Base-by-base conservation (phyloP, 495 filamentous ascomycete species). In the Chaetomium cochliodes region DNA sequence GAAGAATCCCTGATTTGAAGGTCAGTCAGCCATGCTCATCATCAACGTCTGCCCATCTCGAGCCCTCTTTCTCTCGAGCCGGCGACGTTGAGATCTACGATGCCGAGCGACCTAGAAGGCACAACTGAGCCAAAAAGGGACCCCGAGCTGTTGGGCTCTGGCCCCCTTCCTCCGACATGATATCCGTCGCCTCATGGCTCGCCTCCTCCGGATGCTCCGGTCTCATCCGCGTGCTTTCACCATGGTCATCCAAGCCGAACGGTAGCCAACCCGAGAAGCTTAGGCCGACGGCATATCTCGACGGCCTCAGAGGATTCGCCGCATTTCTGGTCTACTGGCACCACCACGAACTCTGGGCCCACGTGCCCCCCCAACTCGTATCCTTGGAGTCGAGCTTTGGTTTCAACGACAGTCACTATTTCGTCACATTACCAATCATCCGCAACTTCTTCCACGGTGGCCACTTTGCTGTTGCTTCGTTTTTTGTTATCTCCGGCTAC, bases 391-490 rank as follows among this genome's bases (percentile, higher is more conserved):
- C 69, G 30, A 72, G 67, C 47, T 80, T 69, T 23, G 76, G 78
- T 1, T 75, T 67, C 39, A 50, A 64, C 57, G 67, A 68, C 60
- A 63, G 71, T 67, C 69, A 81, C 58, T 68, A 78, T 76, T 69
- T 84, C 74, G 70, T 68, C 72, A 60, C 75, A 16, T 72, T 80
- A 0, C 75, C 74, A 12, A 63, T 65, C n/a, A 65, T 81, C 42
- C 78, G 78, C 58, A 69, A 65, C 47, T 71, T 78, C 63, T 72
- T 80, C 61, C 69, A 71, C 11, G 83, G 82, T 16, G 82, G 81
- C 0, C 81, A 83, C 67, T 79, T 77, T 49, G 81, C 83, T 44
- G 84, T 86, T n/a, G 78, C 82, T 42, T 72, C 76, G 23, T 82
- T 82, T 69, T 82, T 74, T 70, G 77, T 82, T 66, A 78, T 82